Evolutionary conservation across 164 flowering plant species (phyloP).

Genomic region (Macadamia tetraphylla): DNA sequence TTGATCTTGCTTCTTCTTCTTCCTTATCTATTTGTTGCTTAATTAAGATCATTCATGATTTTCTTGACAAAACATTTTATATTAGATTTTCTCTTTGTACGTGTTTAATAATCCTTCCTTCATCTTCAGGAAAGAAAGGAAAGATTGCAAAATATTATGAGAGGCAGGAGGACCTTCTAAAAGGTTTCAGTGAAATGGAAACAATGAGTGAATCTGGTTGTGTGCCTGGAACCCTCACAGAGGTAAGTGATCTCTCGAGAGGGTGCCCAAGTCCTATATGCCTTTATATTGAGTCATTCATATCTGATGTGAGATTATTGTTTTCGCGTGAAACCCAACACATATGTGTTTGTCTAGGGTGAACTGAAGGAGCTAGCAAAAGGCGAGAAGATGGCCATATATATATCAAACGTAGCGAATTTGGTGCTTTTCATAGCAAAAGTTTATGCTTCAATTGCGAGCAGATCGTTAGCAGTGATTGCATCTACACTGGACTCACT

Average conservation of each 20-base stretch:
- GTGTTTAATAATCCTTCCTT: not conserved
- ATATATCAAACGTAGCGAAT: slow-evolving; percentile 55
- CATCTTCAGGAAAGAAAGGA: slow-evolving; percentile 37
- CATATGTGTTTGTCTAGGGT: not conserved
- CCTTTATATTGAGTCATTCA: too few relatives aligned
- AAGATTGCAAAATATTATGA: slow-evolving; percentile 75
- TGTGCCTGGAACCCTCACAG: slow-evolving; percentile 49
- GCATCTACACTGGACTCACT: slow-evolving; percentile 84
- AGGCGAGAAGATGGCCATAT: slow-evolving; percentile 56
- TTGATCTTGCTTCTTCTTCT: not conserved
- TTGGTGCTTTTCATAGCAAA: slow-evolving; percentile 65
- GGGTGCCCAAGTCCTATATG: too few relatives aligned
- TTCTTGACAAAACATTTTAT: too few relatives aligned
- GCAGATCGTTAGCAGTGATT: slow-evolving; percentile 80
- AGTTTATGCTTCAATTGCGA: slow-evolving; percentile 66
- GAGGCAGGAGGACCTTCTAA: slow-evolving; percentile 71
- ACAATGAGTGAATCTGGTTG: slow-evolving; percentile 41
- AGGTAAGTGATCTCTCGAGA: slow-evolving; percentile 34
- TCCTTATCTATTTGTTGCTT: not conserved
- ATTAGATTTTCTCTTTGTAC: too few relatives aligned
- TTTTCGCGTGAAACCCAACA: too few relatives aligned
- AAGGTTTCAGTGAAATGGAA: slow-evolving; percentile 85
- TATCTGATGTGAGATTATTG: too few relatives aligned
- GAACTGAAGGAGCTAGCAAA: slow-evolving; percentile 54
- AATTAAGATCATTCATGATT: not conserved